Evolutionary conservation across 2,329 filamentous ascomycete species (phyloP), one percentile per base, ranked within the genome.

Genomic region (Fusarium heterosporum): DNA sequence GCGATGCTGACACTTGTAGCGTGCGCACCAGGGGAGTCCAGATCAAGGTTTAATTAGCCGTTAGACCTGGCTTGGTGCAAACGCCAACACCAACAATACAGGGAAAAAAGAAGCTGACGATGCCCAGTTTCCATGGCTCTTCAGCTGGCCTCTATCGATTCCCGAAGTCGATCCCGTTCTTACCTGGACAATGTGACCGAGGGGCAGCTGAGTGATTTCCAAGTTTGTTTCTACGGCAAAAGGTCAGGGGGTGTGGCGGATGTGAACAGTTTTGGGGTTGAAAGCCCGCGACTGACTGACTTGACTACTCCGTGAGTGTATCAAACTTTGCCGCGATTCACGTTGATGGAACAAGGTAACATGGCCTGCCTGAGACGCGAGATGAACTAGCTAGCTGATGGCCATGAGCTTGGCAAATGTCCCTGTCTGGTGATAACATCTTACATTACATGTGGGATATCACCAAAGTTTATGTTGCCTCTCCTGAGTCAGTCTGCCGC

Each of bases 121-220:
- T 67, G 53, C 45, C 47, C 64, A 49, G 54, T 57, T 56, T 43
- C 59, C 51, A 49, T 49, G 42, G 47, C 48, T 53, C 40, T 67
- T 60, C 61, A 64, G 49, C 59, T 67, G 58, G 43, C 58, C 52
- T 67, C 48, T 47, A 46, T 64, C 64, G 64, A 67, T 67, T 67
- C 64, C 64, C 64, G 64, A 67, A 68, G 64, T 64, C 54, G 64
- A 67, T 67, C 64, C 64, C 54, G 64, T 47, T 39, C 14, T 55
- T 50, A 42, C 49, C 54, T 55, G 40, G 30, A 59, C 19, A 68
- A 50, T 64, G 49, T 54, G 51, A 38, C 64, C 64, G 64, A 67
- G 26, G 36, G 25, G 25, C 16, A 26, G 46, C 41, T 46, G 41
- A 63, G 39, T 54, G 36, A 40, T 67, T 52, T 51, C 45, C 32